phyloP scores from a whole-genome alignment of 176 grass and related monocot genomes.

The Luzula sylvatica region DNA sequence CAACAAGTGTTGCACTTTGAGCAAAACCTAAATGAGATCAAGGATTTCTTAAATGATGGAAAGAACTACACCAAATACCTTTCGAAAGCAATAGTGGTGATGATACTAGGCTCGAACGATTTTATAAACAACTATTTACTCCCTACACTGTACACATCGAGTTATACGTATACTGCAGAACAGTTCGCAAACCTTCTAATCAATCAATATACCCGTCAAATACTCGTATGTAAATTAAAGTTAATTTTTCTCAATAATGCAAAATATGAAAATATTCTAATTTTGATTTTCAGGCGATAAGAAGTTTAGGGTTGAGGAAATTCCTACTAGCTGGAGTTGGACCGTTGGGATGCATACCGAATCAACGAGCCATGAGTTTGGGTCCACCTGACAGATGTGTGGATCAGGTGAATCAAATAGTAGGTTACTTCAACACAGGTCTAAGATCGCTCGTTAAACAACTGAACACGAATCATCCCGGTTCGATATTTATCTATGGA shows the following conservation, averaged over 20 bases:
- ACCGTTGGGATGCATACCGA: constrained; percentile 37
- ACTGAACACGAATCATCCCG: constrained; percentile 30
- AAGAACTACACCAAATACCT: constrained; percentile 17
- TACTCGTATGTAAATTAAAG: constrained; percentile 24
- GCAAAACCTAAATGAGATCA: constrained; percentile 28
- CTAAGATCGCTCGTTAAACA: constrained; percentile 32
- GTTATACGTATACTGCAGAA: constrained; percentile 25
- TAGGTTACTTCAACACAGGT: constrained; percentile 31
- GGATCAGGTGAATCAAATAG: constrained; percentile 28
- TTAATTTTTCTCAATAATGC: neutral
- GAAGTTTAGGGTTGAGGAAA: constrained; percentile 25
- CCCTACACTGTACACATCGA: constrained; percentile 29
- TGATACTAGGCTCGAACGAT: constrained; percentile 38
- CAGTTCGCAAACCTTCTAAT: constrained; percentile 35
- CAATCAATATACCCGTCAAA: constrained; percentile 38
- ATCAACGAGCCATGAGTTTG: constrained; percentile 19
- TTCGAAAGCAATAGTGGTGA: constrained; percentile 36
- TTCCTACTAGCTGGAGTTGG: constrained; percentile 28
- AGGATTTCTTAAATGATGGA: constrained; percentile 5
- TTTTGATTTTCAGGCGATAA: constrained; percentile 24
- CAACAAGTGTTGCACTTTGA: constrained; percentile 44
- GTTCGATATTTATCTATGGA: constrained; percentile 29
- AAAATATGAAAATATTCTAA: neutral
- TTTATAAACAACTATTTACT: constrained; percentile 35
- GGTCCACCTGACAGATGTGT: constrained; percentile 17